Base-by-base conservation (phyloP, 768 basidiomycete genomes). In the Boletellus emodensis region DNA sequence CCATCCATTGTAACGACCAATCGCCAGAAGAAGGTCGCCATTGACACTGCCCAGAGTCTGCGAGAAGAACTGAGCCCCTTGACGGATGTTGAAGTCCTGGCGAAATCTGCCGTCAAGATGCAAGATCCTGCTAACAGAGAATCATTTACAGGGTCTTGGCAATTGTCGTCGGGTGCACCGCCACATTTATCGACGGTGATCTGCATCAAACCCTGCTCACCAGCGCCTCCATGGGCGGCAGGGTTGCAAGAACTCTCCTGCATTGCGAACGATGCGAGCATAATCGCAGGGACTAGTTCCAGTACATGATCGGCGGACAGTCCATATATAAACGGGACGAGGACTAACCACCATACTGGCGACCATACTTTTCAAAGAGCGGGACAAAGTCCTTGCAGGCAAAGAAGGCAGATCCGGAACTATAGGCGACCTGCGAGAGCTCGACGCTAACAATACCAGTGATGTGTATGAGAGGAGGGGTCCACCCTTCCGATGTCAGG, bases 181-280 rank as follows among this genome's bases (percentile, higher is more conserved):
- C 61, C 75, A 59, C 90, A 94, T 67, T 92, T 94, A 55, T 89
- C 87, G 36, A 67, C 61, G 15, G 87, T 87, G 55, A 94, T 75
- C 66, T 94, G 90, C 90, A 93, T 93, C 46, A 93, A 70, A 30
- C 90, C 91, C 61, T 89, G 85, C 66, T 93, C 91, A 39, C 90
- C 87, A 18, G 74, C 87, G 14, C 84, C 85, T 45, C 91, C 91
- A 40, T 82, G 73, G 6, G 78, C 79, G 14, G 69, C 51, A 2
- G 83, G 77, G 56, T 85, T 83, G 75, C 92, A 95, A 35, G 72
- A 72, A 30, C 80, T 82, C 65, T 95, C 94, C 65, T 94, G 91
- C 84, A 95, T 85, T 30, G 91, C 90, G 57, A 95, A 85, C 0
- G 90, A 78, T 2, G 91, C 92, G 34, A 94, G 67, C 56, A 94